Conservation (phyloP, 2,329 filamentous ascomycete species). For the Fusarium gaditjirri region DNA sequence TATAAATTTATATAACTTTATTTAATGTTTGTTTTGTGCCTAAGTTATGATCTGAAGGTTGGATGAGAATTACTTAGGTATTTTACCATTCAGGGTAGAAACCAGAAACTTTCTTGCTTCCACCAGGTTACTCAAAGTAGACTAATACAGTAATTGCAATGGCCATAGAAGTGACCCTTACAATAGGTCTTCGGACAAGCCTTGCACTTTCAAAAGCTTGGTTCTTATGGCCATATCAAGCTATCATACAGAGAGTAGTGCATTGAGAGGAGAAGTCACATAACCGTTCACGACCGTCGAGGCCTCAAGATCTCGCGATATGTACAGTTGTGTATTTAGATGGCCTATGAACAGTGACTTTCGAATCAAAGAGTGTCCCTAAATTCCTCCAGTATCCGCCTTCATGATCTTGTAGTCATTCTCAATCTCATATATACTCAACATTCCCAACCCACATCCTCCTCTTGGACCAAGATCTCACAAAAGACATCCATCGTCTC, state of each 20-base stretch:
- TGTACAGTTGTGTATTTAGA: slow-evolving; percentile 19
- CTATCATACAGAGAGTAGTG: accelerated
- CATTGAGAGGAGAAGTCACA: neutral
- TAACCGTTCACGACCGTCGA: neutral
- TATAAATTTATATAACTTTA: neutral
- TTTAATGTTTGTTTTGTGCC: accelerated
- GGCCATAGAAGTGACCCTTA: neutral
- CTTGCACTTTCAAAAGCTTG: neutral
- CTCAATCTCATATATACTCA: slow-evolving; percentile 2
- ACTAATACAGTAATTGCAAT: neutral
- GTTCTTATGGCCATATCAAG: neutral
- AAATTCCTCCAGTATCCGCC: neutral
- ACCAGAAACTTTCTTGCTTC: neutral
- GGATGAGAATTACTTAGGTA: accelerated
- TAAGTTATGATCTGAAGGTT: neutral
- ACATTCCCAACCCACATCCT: neutral
- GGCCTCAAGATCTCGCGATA: neutral
- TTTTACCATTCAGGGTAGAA: neutral
- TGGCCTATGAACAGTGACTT: neutral
- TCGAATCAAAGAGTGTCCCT: slow-evolving; percentile 6
- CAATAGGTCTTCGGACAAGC: neutral
- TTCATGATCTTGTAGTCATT: neutral
- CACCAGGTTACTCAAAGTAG: neutral
- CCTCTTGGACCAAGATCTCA: neutral
- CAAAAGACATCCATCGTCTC: neutral